Base-by-base conservation (phyloP, 2,329 filamentous ascomycete species). In the Xylaria polymorpha region DNA sequence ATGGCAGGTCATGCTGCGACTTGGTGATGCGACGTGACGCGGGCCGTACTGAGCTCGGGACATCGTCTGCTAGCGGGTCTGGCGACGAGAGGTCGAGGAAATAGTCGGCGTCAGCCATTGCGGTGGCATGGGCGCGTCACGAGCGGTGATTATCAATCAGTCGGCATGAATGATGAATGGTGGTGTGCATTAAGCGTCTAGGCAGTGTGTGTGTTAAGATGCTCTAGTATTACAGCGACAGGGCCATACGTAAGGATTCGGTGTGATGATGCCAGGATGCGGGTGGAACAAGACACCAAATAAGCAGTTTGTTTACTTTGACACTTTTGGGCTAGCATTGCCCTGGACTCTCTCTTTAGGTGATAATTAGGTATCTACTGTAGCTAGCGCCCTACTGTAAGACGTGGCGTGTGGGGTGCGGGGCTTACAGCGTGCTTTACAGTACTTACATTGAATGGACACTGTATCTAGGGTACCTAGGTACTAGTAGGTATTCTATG, bases 61-160 rank as follows among this genome's bases (percentile, higher is more conserved):
- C 71, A 59, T 76, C 75, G 70, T 76, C 75, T 48, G 72, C 76
- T 63, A 80, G 74, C 58, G 79, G 79, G 69, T 80, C 79, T 55
- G 79, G 79, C 55, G 79, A 81, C 57, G 73, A 69, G 53, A 75
- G 70, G 57, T 79, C 77, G 48, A 79, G 76, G 65, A 73, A 68
- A 65, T 71, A 70, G 64, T 73, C 72, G 64, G 72, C 72, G 65
- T 73, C 72, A 51, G 71, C 70, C 74, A 77, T 69, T 48, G 56
- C 63, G 56, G 39, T 58, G 44, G 53, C 64, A 71, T 59, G 32
- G 63, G 58, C 70, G 70, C 68, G 70, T 71, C 63, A 60, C 66
- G 25, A 44, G 51, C 14, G 14, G 53, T 22, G 32, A 43, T 29
- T 48, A 50, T 37, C 48, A 20, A 29, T 22, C 53, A 41, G 48